Percentiles rank a stretch among this genome's conserved stretches.
Conservation (phyloP, 768 basidiomycete genomes). For the Amanita pallidorosea region DNA sequence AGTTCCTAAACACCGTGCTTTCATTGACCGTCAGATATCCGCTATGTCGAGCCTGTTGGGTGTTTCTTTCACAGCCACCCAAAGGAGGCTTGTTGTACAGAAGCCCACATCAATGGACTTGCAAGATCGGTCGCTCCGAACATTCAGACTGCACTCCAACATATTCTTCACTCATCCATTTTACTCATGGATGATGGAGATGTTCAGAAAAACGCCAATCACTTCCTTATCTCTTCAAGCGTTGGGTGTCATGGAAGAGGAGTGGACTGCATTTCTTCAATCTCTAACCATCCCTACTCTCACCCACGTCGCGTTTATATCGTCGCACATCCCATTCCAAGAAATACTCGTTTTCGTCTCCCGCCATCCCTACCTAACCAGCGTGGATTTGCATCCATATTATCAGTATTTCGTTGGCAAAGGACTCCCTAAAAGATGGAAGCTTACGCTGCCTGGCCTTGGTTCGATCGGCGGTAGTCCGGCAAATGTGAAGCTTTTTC, state of each 20-base stretch:
- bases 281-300: conserved; percentile 14
- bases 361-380: conserved; percentile 14
- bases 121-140: conserved; percentile 6
- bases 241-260: conserved; percentile 6
- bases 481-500: conserved; percentile 9
- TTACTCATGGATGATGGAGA: conserved; percentile 14
- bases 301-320: conserved; percentile 9
- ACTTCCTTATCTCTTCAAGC: conserved; percentile 12
- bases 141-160: conserved; percentile 11
- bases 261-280: conserved; percentile 11
- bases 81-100: background rate
- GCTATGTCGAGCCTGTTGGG: background rate
- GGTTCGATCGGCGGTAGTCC: conserved; percentile 12
- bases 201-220: conserved; percentile 11
- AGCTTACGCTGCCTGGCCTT: conserved; percentile 9
- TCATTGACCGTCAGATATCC: background rate
- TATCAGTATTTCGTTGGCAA: conserved; percentile 3
- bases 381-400: conserved; percentile 12
- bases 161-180: conserved; percentile 13
- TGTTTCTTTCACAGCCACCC: background rate
- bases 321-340: conserved; percentile 10
- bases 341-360: conserved; percentile 14
- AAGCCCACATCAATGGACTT: background rate
- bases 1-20: background rate
- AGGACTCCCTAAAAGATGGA: conserved; percentile 2